These are phyloP conservation scores for Ophiostoma quercus DNA, from an alignment of 2,329 filamentous ascomycete genomes.

Conservation along the genomic window DNA sequence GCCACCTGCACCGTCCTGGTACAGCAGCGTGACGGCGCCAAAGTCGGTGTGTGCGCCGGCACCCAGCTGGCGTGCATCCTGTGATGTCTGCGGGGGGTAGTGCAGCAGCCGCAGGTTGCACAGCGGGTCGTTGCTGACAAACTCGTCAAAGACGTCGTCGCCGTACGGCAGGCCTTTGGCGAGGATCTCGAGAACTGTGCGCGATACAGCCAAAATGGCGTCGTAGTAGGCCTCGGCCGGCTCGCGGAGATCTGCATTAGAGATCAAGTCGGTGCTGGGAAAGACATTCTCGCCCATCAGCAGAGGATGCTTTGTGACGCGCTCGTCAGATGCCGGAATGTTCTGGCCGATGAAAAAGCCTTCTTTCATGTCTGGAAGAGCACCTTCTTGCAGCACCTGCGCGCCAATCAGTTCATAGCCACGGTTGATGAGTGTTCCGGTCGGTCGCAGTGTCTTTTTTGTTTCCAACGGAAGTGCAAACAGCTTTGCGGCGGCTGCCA, in stretches of 20 bases:
- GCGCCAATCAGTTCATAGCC: constrained; percentile 47
- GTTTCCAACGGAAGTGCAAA: constrained; percentile 45
- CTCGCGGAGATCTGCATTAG: constrained; percentile 34
- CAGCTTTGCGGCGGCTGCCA: constrained; percentile 38
- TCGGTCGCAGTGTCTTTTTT: constrained; percentile 39
- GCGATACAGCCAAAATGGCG: constrained; percentile 38
- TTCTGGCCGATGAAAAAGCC: constrained; percentile 41
- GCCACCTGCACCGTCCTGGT: constrained; percentile 47
- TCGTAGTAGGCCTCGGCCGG: constrained; percentile 40
- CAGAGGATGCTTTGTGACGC: constrained; percentile 37
- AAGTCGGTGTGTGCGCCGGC: constrained; percentile 52
- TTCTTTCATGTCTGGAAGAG: constrained; percentile 46
- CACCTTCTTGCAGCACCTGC: constrained; percentile 42
- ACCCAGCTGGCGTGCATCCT: constrained; percentile 34
- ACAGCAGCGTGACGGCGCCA: constrained; percentile 50
- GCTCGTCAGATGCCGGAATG: constrained; percentile 30
- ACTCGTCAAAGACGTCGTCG: constrained; percentile 41
- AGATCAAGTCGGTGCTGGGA: constrained; percentile 27
- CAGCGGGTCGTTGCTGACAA: constrained; percentile 40
- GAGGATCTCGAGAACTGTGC: constrained; percentile 40
- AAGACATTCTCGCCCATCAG: constrained; percentile 40
- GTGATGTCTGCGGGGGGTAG: constrained; percentile 39
- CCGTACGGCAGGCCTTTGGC: constrained; percentile 40
- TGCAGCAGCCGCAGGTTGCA: constrained; percentile 45
- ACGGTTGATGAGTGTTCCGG: constrained; percentile 34